Evolutionary conservation across 768 basidiomycete species (phyloP), one percentile per base, ranked within the genome.

Genomic region (Tubosaeta brunneosetosa): DNA sequence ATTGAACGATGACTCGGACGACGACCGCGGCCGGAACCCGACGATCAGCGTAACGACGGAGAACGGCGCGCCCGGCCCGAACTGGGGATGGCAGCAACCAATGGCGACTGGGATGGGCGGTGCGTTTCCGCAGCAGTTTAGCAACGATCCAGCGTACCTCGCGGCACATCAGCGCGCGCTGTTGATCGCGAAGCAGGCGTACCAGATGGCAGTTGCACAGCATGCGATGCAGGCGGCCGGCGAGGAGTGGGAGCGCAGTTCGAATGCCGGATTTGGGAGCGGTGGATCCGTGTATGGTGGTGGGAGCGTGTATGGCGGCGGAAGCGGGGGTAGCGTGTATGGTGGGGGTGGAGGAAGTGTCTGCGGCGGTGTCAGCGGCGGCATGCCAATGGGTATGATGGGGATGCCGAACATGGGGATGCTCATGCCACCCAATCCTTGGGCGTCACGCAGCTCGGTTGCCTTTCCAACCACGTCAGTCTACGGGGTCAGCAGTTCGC

Each of bases 241-340:
- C 17, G 91, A 93, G 31, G 90, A 93, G 64, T 94, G 91, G 91
- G 91, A 94, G 64, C 83, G 91, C 32, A 79, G 82, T 7, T 90
- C 88, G 49, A 80, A 73, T 34, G 57, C 77, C 27, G 74, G 81
- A 16, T 73, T 71, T 55, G 73, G 73, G 14, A 61, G 67, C 7
- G 65, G 63, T 37, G 73, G 71, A 25, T 68, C 70, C 38, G 67
- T 65, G 29, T 71, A 70, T 43, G 67, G 69, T 6, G 65, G 63
- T 34, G 73, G 71, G 22, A 67, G 69, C 37, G 67, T 65, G 29
- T 71, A 70, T 43, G 67, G 69, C n/a, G 67, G 68, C 9, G 29
- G 29, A 22, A 22, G 29, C 9, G 66, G 67, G 70, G 69, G 72
- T 17, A 61, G 64, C 50, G 61, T 68, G 22, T 70, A 69, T n/a